These are phyloP conservation scores for Macrophomina pseudophaseolina DNA, from an alignment of 2,329 filamentous ascomycete species.

Conservation along the genomic window DNA sequence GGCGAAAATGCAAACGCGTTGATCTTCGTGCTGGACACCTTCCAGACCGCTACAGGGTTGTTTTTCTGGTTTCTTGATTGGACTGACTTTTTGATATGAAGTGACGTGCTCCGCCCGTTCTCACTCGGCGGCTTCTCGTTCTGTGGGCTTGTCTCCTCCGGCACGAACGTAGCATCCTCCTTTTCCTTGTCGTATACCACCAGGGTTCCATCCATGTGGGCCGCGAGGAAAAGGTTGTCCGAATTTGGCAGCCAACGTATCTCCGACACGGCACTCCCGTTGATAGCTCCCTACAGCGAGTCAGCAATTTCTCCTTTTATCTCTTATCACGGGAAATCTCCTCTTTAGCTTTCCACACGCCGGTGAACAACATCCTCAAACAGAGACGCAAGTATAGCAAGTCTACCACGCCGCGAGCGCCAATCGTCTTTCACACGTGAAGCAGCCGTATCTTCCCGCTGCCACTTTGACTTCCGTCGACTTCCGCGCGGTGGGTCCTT, in stretches of 20 bases:
- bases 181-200: conserved; percentile 98
- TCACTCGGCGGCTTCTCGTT: conserved; percentile 33
- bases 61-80: conserved; percentile 91
- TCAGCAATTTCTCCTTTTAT: conserved; percentile 22
- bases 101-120: conserved; percentile 46
- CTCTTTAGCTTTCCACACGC: neutral
- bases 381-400: neutral
- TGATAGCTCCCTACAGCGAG: conserved; percentile 74
- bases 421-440: neutral
- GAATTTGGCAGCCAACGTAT: conserved; percentile 95
- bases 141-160: conserved; percentile 55
- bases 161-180: conserved; percentile 79
- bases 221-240: conserved; percentile 88
- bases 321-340: conserved; percentile 1
- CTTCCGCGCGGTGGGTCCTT: neutral
- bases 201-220: conserved; percentile 87
- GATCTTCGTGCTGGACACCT: conserved; percentile 86
- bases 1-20: conserved; percentile 93
- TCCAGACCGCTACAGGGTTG: conserved; percentile 93
- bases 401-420: neutral
- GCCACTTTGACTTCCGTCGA: conserved; percentile 8
- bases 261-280: conserved; percentile 80
- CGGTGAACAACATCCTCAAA: neutral
- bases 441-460: neutral
- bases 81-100: conserved; percentile 87